Conservation (phyloP, 164 flowering plant species). For the grape (Vitis vinifera) region DNA sequence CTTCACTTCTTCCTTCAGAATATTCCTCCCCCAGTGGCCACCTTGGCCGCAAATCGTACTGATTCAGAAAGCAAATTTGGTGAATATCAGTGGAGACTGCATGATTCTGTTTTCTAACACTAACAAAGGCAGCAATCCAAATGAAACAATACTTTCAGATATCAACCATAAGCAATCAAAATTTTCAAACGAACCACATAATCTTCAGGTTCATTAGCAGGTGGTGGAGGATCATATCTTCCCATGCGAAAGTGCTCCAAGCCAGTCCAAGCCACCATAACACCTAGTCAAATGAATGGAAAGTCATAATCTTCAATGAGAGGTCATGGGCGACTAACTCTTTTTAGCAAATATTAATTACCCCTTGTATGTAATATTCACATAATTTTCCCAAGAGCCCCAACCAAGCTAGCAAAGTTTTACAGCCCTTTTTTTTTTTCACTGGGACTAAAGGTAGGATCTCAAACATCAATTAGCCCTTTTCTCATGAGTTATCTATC, state of each 20-base stretch:
- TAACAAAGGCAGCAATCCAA: neutral
- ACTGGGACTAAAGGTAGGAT: too few relatives aligned
- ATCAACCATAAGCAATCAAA: neutral
- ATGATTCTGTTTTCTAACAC: too few relatives aligned
- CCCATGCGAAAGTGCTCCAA: constrained; percentile 87
- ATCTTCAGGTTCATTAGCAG: constrained; percentile 80
- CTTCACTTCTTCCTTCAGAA: constrained; percentile 76
- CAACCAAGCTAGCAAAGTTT: too few relatives aligned
- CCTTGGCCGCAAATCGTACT: constrained; percentile 92
- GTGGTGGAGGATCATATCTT: constrained; percentile 93
- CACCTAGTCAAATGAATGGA: constrained; percentile 48
- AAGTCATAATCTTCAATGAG: constrained; percentile 1
- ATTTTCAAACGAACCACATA: constrained; percentile 43
- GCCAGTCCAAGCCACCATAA: constrained; percentile 99
- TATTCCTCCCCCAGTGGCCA: constrained; percentile 97
- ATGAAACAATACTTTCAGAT: neutral
- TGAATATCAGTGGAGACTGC: neutral
- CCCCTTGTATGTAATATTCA: too few relatives aligned
- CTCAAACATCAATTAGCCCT: too few relatives aligned
- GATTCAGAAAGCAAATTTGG: constrained; percentile 13
- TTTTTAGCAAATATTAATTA: neutral
- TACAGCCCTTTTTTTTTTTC: too few relatives aligned
- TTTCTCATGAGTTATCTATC: too few relatives aligned
- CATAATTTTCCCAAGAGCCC: too few relatives aligned
- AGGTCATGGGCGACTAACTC: neutral